A percentile compares a stretch with the other conserved stretches of the same genome.
Evolutionary conservation across 2,329 filamentous ascomycete species (phyloP).

Genomic region (Bipolaris victoriae): DNA sequence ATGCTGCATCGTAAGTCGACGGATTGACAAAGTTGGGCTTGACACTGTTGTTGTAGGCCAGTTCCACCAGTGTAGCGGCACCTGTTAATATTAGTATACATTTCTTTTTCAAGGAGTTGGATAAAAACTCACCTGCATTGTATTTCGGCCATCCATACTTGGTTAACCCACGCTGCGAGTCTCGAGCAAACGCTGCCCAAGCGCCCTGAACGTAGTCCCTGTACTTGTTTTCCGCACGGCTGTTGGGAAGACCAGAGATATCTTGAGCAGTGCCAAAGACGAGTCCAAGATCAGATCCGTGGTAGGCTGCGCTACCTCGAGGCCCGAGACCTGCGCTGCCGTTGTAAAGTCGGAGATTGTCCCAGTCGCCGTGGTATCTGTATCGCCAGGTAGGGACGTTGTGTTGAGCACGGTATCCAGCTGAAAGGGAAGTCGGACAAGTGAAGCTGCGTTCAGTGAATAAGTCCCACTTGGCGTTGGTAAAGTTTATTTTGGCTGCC

Average conservation of each 20-base stretch:
- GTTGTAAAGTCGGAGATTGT: constrained; percentile 44
- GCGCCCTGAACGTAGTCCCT: constrained; percentile 36
- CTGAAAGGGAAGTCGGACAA: constrained; percentile 29
- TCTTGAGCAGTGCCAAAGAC: constrained; percentile 44
- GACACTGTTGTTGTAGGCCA: constrained; percentile 29
- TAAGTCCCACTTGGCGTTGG: constrained; percentile 31
- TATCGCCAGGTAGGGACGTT: constrained; percentile 48
- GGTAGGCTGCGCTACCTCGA: constrained; percentile 46
- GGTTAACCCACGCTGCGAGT: constrained; percentile 38
- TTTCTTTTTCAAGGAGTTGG: neutral
- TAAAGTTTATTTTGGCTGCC: constrained; percentile 28
- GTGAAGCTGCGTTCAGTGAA: constrained; percentile 35
- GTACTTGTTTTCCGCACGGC: constrained; percentile 37
- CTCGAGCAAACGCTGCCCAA: constrained; percentile 44
- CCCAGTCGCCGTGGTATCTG: constrained; percentile 46
- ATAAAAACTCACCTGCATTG: constrained; percentile 17
- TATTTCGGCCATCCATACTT: constrained; percentile 44
- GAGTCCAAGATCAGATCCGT: constrained; percentile 45
- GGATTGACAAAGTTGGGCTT: constrained; percentile 28
- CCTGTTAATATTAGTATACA: constrained; percentile 3
- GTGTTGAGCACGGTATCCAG: constrained; percentile 29
- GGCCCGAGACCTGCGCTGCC: constrained; percentile 30
- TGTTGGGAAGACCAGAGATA: constrained; percentile 31
- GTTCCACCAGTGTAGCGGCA: constrained; percentile 27
- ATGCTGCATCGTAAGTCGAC: constrained; percentile 27